Evolutionary conservation across 2,329 filamentous ascomycete genomes (phyloP).

Genomic region (Aspergillus sp.): DNA sequence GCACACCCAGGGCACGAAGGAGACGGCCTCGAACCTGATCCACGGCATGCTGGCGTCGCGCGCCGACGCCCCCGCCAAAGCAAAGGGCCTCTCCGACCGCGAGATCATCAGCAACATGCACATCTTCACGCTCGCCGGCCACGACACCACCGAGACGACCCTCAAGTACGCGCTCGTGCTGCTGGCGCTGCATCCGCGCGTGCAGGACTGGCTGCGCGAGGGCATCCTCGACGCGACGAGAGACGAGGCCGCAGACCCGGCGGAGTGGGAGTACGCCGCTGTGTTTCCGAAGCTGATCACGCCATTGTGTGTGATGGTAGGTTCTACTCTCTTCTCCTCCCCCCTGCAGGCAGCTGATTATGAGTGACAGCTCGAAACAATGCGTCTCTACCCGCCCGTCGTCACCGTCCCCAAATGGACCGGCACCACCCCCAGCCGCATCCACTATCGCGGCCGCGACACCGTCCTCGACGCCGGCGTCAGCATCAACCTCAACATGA

Average conservation of each 20-base stretch:
- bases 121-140: constrained; percentile 51
- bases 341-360: too few relatives aligned
- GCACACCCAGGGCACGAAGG: constrained; percentile 24
- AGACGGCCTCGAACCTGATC: constrained; percentile 12
- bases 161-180: constrained; percentile 44
- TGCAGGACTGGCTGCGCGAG: constrained; percentile 48
- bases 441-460: constrained; percentile 12
- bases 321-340: too few relatives aligned
- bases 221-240: constrained; percentile 34
- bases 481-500: constrained; percentile 17
- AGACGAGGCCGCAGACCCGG: constrained; percentile 14
- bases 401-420: constrained; percentile 30
- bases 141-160: constrained; percentile 52
- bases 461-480: constrained; percentile 13
- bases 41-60: constrained; percentile 13
- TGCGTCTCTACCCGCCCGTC: constrained; percentile 43
- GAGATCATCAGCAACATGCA: constrained; percentile 54
- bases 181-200: constrained; percentile 44
- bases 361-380: constrained; percentile 39
- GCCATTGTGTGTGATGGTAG: constrained; percentile 23
- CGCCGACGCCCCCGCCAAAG: not conserved
- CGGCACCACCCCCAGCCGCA: constrained; percentile 9
- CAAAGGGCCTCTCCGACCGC: constrained; percentile 12
- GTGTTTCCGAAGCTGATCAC: constrained; percentile 40
- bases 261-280: constrained; percentile 34